phyloP scores from a whole-genome alignment of 345 rosid genomes.

The Pistacia integerrima region DNA sequence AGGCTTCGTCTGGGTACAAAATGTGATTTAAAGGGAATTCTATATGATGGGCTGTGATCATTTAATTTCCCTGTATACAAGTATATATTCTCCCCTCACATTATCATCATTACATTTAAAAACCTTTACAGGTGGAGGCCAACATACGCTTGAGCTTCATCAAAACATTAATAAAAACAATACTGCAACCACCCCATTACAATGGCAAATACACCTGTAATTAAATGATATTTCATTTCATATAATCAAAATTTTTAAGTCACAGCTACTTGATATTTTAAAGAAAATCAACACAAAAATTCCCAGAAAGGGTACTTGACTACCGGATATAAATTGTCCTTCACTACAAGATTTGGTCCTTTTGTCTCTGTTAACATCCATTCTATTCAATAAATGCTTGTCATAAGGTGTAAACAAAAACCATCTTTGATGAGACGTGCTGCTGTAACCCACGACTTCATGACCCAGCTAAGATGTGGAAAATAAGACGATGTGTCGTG shows the following conservation, averaged over 20 bases:
- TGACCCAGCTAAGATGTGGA: neutral
- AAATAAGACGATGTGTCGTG: neutral
- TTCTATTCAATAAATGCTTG: neutral
- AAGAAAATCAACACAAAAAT: neutral
- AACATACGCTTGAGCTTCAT: neutral
- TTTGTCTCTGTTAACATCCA: neutral
- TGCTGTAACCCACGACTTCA: neutral
- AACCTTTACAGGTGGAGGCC: too few species aligned
- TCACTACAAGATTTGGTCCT: neutral
- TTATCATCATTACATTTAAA: too few species aligned
- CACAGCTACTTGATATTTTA: neutral
- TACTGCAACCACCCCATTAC: neutral
- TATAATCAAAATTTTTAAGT: neutral
- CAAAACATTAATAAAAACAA: too few species aligned
- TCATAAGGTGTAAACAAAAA: neutral
- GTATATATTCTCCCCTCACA: too few species aligned
- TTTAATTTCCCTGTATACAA: too few species aligned
- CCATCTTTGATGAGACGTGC: neutral
- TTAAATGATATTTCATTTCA: neutral
- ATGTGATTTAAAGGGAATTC: neutral
- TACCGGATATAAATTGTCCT: neutral
- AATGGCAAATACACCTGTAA: neutral
- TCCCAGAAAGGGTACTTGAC: neutral
- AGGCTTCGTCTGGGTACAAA: neutral
- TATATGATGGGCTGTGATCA: neutral